phyloP scores from a whole-genome alignment of 306 rosid genomes.

The Prunus mira region DNA sequence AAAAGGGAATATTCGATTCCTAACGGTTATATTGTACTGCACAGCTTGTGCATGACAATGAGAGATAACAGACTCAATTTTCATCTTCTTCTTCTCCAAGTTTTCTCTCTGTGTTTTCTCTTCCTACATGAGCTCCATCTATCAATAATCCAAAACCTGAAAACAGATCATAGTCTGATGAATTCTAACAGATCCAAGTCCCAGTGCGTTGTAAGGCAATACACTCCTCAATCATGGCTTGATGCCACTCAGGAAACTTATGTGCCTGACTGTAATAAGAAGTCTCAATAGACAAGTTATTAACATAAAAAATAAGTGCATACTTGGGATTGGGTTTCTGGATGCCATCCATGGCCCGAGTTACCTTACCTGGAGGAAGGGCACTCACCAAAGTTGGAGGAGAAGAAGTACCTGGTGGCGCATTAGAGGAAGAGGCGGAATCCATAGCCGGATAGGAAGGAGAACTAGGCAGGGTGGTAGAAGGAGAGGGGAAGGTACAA shows the following conservation, averaged over 20 bases:
- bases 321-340: background rate
- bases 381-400: background rate
- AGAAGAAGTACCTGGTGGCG: background rate
- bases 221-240: background rate
- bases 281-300: background rate
- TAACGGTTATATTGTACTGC: no score
- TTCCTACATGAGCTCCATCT: no score
- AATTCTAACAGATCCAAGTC: no score
- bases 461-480: no score
- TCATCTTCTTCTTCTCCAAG: no score
- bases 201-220: background rate
- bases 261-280: background rate
- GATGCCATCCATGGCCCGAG: background rate
- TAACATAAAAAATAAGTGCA: background rate
- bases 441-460: background rate
- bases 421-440: background rate
- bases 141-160: no score
- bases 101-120: no score
- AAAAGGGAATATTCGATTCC: no score
- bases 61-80: no score
- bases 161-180: no score
- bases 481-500: no score
- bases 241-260: rapidly evolving
- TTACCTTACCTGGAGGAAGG: background rate
- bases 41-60: no score